Evolutionary conservation across 2,329 filamentous ascomycete genomes (phyloP).

Genomic region (Fusarium globosum): DNA sequence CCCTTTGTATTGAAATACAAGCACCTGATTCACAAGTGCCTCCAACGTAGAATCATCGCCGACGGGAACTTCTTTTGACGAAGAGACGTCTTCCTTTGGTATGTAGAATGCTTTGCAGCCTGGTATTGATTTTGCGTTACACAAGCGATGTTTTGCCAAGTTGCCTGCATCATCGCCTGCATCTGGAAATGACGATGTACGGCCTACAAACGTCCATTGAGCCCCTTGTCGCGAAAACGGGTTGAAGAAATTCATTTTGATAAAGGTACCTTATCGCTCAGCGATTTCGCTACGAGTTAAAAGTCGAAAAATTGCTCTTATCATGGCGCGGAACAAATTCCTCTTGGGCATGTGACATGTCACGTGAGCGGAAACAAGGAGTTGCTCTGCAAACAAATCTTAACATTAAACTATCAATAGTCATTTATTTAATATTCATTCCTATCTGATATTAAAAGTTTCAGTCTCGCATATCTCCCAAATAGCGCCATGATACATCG

Average conservation of each 20-base stretch:
- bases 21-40: slow-evolving; percentile 67
- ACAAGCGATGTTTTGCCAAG: slow-evolving; percentile 53
- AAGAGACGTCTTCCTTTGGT: slow-evolving; percentile 53
- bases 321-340: not conserved
- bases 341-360: not conserved
- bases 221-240: slow-evolving; percentile 21
- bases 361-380: not conserved
- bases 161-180: slow-evolving; percentile 55
- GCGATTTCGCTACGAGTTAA: not conserved
- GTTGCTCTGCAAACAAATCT: not conserved
- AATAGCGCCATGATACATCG: too few species aligned
- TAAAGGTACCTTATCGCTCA: not conserved
- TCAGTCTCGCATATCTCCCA: too few species aligned
- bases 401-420: too few species aligned
- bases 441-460: accelerated
- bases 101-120: slow-evolving; percentile 71
- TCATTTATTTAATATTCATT: too few species aligned
- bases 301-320: slow-evolving; percentile 7
- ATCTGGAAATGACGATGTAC: slow-evolving; percentile 65
- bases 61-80: slow-evolving; percentile 52
- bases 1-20: slow-evolving; percentile 72
- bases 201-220: slow-evolving; percentile 66
- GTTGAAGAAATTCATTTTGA: slow-evolving; percentile 42
- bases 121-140: slow-evolving; percentile 53
- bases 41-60: slow-evolving; percentile 49